Base-by-base conservation (phyloP, 805 yeast genomes). In the Metschnikowia proteae region DNA sequence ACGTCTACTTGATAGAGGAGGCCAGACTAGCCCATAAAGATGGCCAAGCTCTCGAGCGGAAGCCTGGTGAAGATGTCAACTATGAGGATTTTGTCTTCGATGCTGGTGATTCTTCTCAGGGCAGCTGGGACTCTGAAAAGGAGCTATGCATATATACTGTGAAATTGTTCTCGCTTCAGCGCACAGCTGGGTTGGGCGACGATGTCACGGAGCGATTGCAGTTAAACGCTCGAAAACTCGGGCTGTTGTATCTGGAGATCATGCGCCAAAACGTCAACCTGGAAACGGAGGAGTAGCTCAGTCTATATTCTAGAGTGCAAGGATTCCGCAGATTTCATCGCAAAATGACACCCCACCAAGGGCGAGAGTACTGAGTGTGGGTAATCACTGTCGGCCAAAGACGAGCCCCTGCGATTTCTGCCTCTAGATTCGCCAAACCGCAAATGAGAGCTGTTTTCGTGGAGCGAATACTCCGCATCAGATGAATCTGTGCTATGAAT, bases 1-100 rank as follows among this genome's bases (percentile, higher is more conserved):
- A 68, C n/a, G 58, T 75, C 3, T 83, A 76, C 52, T 66, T 82
- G 50, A 59, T 70, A 23, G 71, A 75, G 49, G 89, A 83, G 55
- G 68, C 75, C 5, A 66, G 67, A 23, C 55, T 71, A 9, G 81
- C 82, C 0, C 65, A 60, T 38, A 33, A 62, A 1, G 40, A 65
- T n/a, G 58, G 62, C 0, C 58, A 70, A 2, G 67, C 73, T 9
- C 60, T 82, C 45, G 84, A 80, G 38, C 70, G 85, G 55, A 68
- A 66, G 23, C 82, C 73, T 31, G 68, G 72, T 22, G 87, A 83
- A 58, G 82, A 68, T 52, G 80, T 75, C 13, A 68, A 73, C 46
- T 66, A 61, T 35, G 70, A 61, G 6, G 71, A 66, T 22, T 51
- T 39, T 13, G 44, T 46, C 5, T 49, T 51, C 25, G 52, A 44